These are phyloP conservation scores for Penicillium maclennaniae DNA, from an alignment of 495 filamentous ascomycete species.

Conservation along the genomic window DNA sequence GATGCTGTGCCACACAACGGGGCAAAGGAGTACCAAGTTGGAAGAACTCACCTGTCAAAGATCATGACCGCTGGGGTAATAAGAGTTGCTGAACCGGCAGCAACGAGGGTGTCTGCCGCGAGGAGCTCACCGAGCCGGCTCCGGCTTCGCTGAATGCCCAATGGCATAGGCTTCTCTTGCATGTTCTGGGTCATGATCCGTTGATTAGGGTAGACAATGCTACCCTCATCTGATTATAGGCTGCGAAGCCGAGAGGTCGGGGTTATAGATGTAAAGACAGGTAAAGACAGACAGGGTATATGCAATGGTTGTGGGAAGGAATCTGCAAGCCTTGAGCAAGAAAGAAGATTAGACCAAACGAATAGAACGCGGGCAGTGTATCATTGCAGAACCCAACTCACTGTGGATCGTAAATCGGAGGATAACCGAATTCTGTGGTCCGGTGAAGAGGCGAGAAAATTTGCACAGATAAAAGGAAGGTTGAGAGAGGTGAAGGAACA, in stretches of 20 bases:
- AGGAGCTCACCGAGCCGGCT: conserved; percentile 32
- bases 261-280: conserved; percentile 1
- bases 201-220: conserved; percentile 3
- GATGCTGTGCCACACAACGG: not conserved
- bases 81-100: conserved; percentile 36
- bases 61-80: conserved; percentile 42
- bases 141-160: conserved; percentile 24
- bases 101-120: conserved; percentile 32
- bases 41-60: conserved; percentile 30
- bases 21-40: not conserved
- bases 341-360: conserved; percentile 17
- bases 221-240: not conserved
- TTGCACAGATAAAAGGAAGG: conserved; percentile 1
- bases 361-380: conserved; percentile 20
- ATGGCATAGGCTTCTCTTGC: conserved; percentile 26
- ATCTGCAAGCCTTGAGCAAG: not conserved
- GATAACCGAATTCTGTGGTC: conserved; percentile 6
- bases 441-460: conserved; percentile 4
- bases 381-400: conserved; percentile 17
- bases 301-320: not conserved
- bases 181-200: conserved; percentile 22
- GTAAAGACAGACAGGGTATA: too few relatives aligned
- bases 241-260: not conserved
- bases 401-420: conserved; percentile 17
- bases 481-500: not conserved